Evolutionary conservation across 768 basidiomycete species (phyloP), one percentile per base, ranked within the genome.

Genomic region (Megacollybia marginata): DNA sequence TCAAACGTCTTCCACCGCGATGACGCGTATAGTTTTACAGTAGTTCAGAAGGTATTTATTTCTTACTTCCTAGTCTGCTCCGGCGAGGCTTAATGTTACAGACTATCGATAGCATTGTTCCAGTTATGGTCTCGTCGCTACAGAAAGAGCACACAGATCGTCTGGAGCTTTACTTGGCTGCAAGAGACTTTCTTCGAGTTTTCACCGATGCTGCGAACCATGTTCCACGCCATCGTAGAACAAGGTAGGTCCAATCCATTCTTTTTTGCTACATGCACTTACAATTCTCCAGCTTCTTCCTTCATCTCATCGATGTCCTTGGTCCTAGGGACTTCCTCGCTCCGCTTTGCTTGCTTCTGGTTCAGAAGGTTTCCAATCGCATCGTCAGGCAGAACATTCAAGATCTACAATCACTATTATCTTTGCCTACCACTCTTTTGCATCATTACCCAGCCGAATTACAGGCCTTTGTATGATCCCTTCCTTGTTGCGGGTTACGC

Each of bases 1-100:
- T 91, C 94, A n/a, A 94, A 92, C 54, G 85, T 97, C 15, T 90
- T 97, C 71, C 95, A 96, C 60, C 79, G 93, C 44, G 96, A 99
- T 56, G 96, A 99, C 62, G 80, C 87, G 0, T 94, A 95, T 67
- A 94, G 89, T 60, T 95, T 96, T 73, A 82, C 83, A 34, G 93
- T 98, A 9, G 90, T 98, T 2, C 93, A 97, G 63, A 88, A 88
- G 75, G 92, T 91, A 48, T 31, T 16, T 4, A 47, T 11, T 16
- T 23, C 18, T 7, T 42, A 32, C 31, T 31, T 33, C 3, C 1
- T 32, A 20, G 42, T 16, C 13, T 34, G 16, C 7, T 28, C 23
- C 19, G 33, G 19, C 28, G 11, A 19, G 15, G 13, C 16, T 18
- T 20, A 10, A 12, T 13, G 47, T 10, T 52, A 28, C 23, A 95